phyloP scores from a whole-genome alignment of 805 yeast species.

The Metschnikowia lachancei region DNA sequence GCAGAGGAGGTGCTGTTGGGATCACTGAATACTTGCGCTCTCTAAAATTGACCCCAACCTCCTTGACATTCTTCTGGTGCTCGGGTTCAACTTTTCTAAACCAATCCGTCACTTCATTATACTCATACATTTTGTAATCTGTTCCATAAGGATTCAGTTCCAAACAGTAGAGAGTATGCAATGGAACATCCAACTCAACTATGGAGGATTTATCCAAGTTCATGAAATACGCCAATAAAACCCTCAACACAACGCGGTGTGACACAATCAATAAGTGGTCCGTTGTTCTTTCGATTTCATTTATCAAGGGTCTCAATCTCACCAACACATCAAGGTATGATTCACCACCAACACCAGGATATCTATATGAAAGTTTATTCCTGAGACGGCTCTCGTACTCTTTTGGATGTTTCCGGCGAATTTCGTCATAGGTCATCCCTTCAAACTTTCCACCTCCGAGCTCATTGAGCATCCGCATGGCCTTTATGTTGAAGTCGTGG shows the following conservation, averaged over 20 bases:
- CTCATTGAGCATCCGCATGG: constrained; percentile 91
- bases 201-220: constrained; percentile 76
- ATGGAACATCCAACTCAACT: constrained; percentile 88
- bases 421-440: constrained; percentile 89
- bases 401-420: constrained; percentile 64
- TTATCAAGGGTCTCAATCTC: constrained; percentile 82
- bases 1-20: constrained; percentile 66
- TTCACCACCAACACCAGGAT: constrained; percentile 98
- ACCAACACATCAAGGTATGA: constrained; percentile 91
- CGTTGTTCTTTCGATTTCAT: constrained; percentile 87
- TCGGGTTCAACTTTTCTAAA: constrained; percentile 64
- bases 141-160: constrained; percentile 96
- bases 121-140: constrained; percentile 87
- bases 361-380: constrained; percentile 81
- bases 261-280: constrained; percentile 81
- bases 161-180: constrained; percentile 84
- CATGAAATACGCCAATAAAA: constrained; percentile 82
- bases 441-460: constrained; percentile 91
- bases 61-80: constrained; percentile 59
- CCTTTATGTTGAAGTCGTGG: constrained; percentile 69
- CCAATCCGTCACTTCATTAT: constrained; percentile 74
- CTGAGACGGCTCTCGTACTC: constrained; percentile 75
- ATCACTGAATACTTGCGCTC: constrained; percentile 72
- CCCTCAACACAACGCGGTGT: constrained; percentile 88
- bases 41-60: constrained; percentile 65